These are phyloP conservation scores for Yamadazyma ubonensis DNA, from an alignment of 805 yeast species.

Conservation along the genomic window DNA sequence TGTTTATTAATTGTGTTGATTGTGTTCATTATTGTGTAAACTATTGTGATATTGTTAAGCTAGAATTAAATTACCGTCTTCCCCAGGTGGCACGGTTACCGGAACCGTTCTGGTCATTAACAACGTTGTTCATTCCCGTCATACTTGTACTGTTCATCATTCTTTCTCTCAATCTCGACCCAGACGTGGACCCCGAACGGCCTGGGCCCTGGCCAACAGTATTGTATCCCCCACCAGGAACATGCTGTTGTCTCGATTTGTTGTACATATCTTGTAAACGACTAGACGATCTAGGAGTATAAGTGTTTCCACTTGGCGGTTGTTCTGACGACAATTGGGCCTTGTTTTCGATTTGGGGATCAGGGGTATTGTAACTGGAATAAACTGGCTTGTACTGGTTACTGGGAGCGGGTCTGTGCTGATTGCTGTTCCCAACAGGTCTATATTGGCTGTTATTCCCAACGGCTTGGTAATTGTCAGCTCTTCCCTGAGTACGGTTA, in stretches of 20 bases:
- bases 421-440: constrained; percentile 28
- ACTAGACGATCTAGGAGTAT: constrained; percentile 34
- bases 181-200: constrained; percentile 26
- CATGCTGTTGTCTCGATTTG: constrained; percentile 37
- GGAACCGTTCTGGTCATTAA: constrained; percentile 6
- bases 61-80: constrained; percentile 7
- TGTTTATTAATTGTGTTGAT: no score
- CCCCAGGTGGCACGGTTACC: constrained; percentile 13
- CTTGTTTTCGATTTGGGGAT: background rate
- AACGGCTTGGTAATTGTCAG: no score
- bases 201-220: constrained; percentile 21
- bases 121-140: constrained; percentile 16
- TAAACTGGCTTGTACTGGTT: constrained; percentile 31
- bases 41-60: no score
- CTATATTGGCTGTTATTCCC: constrained; percentile 24
- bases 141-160: constrained; percentile 23
- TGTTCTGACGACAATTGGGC: background rate
- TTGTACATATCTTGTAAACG: constrained; percentile 41
- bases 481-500: no score
- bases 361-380: constrained; percentile 17
- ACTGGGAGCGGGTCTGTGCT: constrained; percentile 31
- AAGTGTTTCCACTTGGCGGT: constrained; percentile 13
- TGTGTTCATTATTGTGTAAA: no score
- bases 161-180: constrained; percentile 28
- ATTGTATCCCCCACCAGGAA: constrained; percentile 32